Conservation (phyloP, 2,329 filamentous ascomycete species). For the Aureobasidium mangrovei region DNA sequence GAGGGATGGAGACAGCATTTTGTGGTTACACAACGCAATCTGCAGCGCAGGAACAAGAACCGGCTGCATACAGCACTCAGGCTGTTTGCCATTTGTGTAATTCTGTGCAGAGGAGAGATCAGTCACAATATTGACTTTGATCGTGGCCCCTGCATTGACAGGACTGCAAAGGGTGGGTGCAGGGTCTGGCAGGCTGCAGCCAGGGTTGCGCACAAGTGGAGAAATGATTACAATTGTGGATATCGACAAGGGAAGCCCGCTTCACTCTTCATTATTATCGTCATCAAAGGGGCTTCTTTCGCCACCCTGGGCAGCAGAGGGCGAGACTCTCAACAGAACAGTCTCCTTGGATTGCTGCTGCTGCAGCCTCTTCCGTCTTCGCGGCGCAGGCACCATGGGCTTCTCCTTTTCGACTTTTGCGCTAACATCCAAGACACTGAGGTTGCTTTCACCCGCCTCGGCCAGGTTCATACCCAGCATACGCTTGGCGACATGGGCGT, state of each 20-base stretch:
- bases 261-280: conserved; percentile 15
- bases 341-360: conserved; percentile 17
- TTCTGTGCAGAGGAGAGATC: not conserved
- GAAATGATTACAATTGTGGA: not conserved
- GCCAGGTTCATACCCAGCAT: conserved; percentile 64
- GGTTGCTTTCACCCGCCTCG: conserved; percentile 58
- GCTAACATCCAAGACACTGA: conserved; percentile 64
- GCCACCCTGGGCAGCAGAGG: conserved; percentile 12
- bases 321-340: conserved; percentile 14
- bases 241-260: not conserved
- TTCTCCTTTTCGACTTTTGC: conserved; percentile 68
- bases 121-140: not conserved
- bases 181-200: not conserved
- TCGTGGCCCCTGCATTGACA: not conserved
- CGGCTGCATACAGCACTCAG: not conserved
- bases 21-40: not conserved
- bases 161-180: conserved; percentile 4
- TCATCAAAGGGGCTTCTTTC: conserved; percentile 19
- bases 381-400: conserved; percentile 73
- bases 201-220: not conserved
- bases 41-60: not conserved
- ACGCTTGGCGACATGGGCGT: conserved; percentile 37
- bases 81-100: not conserved
- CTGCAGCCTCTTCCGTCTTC: conserved; percentile 41
- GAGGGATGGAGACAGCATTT: not conserved